A percentile compares a stretch with the other conserved stretches of the same genome.
These are phyloP conservation scores for Macroventuria anomochaeta DNA, from an alignment of 2,329 filamentous ascomycete species.

Conservation along the genomic window DNA sequence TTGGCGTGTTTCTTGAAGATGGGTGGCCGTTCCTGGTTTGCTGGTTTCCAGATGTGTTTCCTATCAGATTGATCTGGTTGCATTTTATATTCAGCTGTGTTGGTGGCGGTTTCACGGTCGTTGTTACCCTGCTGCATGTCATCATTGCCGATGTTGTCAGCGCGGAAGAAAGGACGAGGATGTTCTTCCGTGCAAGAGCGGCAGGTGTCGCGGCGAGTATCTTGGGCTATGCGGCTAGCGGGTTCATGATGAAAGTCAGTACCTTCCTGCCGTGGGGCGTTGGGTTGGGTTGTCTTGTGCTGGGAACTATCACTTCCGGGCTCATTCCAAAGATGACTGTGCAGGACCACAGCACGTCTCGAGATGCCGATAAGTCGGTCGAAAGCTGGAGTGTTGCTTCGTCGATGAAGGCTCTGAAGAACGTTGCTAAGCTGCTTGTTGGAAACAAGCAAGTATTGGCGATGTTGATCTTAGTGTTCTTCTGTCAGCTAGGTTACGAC, in stretches of 20 bases:
- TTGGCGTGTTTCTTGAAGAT: conserved; percentile 24
- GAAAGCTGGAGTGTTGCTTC: conserved; percentile 1
- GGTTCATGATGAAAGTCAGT: conserved; percentile 17
- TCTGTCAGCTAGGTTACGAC: conserved; percentile 29
- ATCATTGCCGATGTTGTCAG: conserved; percentile 26
- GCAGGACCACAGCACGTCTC: neutral
- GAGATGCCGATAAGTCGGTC: neutral
- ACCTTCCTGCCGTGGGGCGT: conserved; percentile 23
- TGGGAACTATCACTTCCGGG: conserved; percentile 11
- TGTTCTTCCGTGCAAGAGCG: conserved; percentile 25
- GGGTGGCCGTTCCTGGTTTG: conserved; percentile 22
- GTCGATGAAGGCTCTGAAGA: neutral
- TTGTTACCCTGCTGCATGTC: conserved; percentile 26
- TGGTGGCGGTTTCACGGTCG: conserved; percentile 24
- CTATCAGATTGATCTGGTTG: conserved; percentile 26
- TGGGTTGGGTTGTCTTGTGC: conserved; percentile 10
- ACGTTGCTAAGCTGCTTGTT: conserved; percentile 3
- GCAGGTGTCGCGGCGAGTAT: conserved; percentile 25
- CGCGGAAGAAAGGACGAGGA: conserved; percentile 20
- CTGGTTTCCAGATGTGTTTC: conserved; percentile 23
- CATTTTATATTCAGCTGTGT: conserved; percentile 24
- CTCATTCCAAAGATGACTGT: conserved; percentile 18
- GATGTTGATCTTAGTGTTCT: conserved; percentile 21
- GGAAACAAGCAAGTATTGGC: conserved; percentile 17
- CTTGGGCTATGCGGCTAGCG: conserved; percentile 23